Base-by-base conservation (phyloP, 371 early-diverging fungal species). In the Mortierella sp. region DNA sequence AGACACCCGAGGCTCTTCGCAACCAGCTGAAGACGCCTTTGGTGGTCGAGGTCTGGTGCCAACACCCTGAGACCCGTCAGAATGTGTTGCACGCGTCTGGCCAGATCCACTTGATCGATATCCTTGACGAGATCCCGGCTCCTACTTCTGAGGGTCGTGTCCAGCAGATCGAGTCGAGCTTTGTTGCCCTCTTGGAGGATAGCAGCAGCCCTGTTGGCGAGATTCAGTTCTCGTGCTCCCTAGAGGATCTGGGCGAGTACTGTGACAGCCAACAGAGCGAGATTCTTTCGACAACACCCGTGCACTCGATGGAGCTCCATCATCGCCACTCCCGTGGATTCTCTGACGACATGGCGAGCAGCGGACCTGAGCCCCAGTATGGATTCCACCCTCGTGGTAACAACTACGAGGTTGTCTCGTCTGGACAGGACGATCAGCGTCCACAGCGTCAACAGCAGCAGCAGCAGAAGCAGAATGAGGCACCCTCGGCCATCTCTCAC, bases 221-320 rank as follows among this genome's bases (percentile, higher is more conserved):
- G 64, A 74, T 82, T 39, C 77, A 74, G 66, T 82, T 77, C 55
- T 64, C 71, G 1, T 82, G 82, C 61, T 82, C 82, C 11, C 72
- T 82, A 26, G 82, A 82, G 66, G 82, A 82, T 45, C 50, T 77
- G 53, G 82, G 82, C 71, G 82, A 82, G 71, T 82, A 82, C 74
- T 77, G 77, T 71, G 82, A 82, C 47, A 82, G 82, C 45, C 82
- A 82, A 40, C 82, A 82, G 63, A 82, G 82, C 69, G 82, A 82
- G 58, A 77, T 82, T 26, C 53, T 82, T 29, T 82, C 82, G 29
- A 82, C 82, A 19, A 82, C 82, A 0, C 82, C 82, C 11, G 78
- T 82, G 4, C 82, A 82, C 64, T 82, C 82, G 14, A 82, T 82
- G 82, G 82, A 82, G 78, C 75, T 82, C 34, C 77, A 79, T 29